Conservation (phyloP, 176 grass and related monocot species). For the Triticum urartu region DNA sequence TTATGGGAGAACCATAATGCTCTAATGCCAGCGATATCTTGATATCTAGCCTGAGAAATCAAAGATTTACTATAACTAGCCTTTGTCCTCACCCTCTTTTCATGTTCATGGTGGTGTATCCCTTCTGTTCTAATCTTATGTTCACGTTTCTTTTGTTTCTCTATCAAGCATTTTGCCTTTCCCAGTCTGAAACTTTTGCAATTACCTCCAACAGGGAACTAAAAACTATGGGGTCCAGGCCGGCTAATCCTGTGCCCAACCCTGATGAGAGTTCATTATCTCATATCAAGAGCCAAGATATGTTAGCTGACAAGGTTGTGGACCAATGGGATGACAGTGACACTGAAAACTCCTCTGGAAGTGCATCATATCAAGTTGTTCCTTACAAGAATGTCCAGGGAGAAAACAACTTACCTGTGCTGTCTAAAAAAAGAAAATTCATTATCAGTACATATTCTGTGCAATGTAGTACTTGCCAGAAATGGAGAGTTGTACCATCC, state of each 20-base stretch:
- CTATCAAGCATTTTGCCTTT: not conserved
- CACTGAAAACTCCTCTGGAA: not conserved
- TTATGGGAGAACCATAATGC: not conserved
- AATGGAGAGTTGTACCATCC: slow-evolving; percentile 68
- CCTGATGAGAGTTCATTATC: not conserved
- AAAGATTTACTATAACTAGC: not conserved
- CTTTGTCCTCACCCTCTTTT: not conserved
- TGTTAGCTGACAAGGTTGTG: slow-evolving; percentile 7
- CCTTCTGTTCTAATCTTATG: not conserved
- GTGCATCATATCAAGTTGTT: not conserved
- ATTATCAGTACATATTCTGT: slow-evolving; percentile 49
- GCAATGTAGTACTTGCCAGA: slow-evolving; percentile 65
- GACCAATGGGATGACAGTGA: slow-evolving; percentile 5
- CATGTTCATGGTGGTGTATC: too few relatives aligned
- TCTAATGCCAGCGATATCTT: not conserved
- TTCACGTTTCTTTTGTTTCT: not conserved
- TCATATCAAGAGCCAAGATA: not conserved
- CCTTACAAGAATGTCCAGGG: not conserved
- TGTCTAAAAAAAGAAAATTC: slow-evolving; percentile 21
- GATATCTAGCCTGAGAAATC: not conserved
- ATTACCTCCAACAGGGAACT: slow-evolving; percentile 21
- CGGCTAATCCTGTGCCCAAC: not conserved
- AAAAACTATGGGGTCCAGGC: not conserved
- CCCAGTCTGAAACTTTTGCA: not conserved
- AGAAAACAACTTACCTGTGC: not conserved